These are phyloP conservation scores for Drechmeria coniospora DNA, from an alignment of 2,329 filamentous ascomycete genomes.

Conservation along the genomic window DNA sequence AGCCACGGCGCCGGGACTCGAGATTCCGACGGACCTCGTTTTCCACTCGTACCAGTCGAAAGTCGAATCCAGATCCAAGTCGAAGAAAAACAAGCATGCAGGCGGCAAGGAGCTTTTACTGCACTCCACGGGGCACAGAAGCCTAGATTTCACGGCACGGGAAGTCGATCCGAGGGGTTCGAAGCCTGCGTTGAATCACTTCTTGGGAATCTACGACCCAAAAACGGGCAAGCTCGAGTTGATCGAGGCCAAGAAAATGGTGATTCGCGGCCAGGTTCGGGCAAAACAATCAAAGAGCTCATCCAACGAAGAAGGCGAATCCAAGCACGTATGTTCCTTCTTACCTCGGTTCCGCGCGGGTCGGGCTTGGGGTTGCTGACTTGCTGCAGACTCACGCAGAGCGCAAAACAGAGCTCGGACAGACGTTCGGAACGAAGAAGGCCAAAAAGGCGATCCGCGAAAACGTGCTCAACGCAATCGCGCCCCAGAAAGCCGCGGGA, in stretches of 20 bases:
- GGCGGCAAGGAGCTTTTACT: conserved; percentile 34
- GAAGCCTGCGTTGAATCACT: conserved; percentile 39
- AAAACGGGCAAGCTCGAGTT: conserved; percentile 42
- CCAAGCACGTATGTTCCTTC: conserved; percentile 11
- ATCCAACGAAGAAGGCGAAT: conserved; percentile 21
- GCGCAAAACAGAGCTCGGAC: conserved; percentile 52
- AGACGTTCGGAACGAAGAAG: conserved; percentile 75
- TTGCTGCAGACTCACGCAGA: conserved; percentile 37
- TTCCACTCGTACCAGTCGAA: conserved; percentile 35
- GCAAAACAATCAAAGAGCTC: conserved; percentile 35
- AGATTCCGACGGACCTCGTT: conserved; percentile 17
- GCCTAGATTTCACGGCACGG: conserved; percentile 43
- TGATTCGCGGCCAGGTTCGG: conserved; percentile 40
- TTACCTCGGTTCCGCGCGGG: too few species aligned
- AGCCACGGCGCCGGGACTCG: conserved; percentile 22
- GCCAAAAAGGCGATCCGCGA: conserved; percentile 62
- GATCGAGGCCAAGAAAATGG: conserved; percentile 49
- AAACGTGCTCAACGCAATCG: conserved; percentile 56
- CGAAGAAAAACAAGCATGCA: conserved; percentile 25
- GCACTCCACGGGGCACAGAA: conserved; percentile 40
- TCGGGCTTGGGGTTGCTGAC: conserved; percentile 10
- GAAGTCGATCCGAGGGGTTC: conserved; percentile 23
- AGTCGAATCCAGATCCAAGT: conserved; percentile 16
- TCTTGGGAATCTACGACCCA: conserved; percentile 49
- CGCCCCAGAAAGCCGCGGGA: conserved; percentile 20